Evolutionary conservation across 805 yeast species (phyloP).

Genomic region (Ogataea paraovalis): DNA sequence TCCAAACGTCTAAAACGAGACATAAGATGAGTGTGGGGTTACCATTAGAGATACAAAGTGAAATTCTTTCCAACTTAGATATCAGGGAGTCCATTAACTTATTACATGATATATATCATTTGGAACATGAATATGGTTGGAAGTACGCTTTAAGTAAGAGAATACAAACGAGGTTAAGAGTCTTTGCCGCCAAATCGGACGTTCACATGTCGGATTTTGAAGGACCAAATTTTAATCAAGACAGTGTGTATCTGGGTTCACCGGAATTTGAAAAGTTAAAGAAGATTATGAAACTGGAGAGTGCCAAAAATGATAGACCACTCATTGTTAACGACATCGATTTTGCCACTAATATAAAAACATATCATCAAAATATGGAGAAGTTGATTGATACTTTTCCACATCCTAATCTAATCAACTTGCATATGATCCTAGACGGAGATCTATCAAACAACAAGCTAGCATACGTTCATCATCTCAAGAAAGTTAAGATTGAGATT

Average conservation of each 20-base stretch:
- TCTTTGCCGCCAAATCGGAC: conserved; percentile 7
- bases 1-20: background rate
- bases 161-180: conserved; percentile 4
- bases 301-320: background rate
- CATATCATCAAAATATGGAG: background rate
- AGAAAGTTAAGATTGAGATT: conserved; percentile 2
- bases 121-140: conserved; percentile 8
- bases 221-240: conserved; percentile 3
- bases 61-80: conserved; percentile 6
- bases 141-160: conserved; percentile 5
- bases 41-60: conserved; percentile 12
- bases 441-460: background rate
- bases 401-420: conserved; percentile 1
- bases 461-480: background rate
- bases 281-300: conserved; percentile 2
- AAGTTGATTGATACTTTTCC: conserved; percentile 6
- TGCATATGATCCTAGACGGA: conserved; percentile 4
- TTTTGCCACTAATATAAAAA: conserved; percentile 3
- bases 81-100: conserved; percentile 6
- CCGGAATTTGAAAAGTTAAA: conserved; percentile 2
- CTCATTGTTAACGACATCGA: conserved; percentile 5
- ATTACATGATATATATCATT: conserved; percentile 1
- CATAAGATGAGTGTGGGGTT: background rate
- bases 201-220: conserved; percentile 1
- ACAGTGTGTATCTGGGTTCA: conserved; percentile 6